Base-by-base conservation (phyloP, 495 filamentous ascomycete species). In the Podospora pseudopauciseta region DNA sequence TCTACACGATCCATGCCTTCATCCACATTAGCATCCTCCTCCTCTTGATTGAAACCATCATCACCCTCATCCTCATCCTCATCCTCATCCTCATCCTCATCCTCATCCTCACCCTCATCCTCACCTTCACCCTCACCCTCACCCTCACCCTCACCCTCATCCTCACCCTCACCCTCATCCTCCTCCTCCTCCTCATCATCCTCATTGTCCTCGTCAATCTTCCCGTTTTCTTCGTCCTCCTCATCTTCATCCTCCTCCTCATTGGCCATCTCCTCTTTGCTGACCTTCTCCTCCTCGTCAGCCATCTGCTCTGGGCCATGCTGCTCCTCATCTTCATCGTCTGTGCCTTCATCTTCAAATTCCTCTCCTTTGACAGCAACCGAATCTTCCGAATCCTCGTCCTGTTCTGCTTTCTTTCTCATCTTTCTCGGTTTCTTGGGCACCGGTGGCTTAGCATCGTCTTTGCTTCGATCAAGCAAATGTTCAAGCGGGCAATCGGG, bases 401-500 rank as follows among this genome's bases (percentile, higher is more conserved):
- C 64, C 5, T 70, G 28, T 28, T 58, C 19, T 6, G 15, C 63
- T 19, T 59, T 9, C 32, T 62, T 34, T 4, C n/a, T 67, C 32
- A 20, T 1, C 65, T 34, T 60, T 60, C 64, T 70, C 32, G 16
- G 7, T n/a, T 27, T 15, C 65, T 68, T 67, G 19, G 63, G 34
- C 34, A 16, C 49, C 15, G 53, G 15, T n/a, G 61, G 18, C 53
- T 28, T 58, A 23, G 65, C 60, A 30, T 68, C 66, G 26, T 71
- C 65, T 55, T 75, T 76, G 66, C 60, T 69, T 13, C 81, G 74
- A 32, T 73, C 65, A 13, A 83, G 74, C 28, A 86, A 74, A n/a
- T 81, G 77, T 64, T 86, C 84, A 15, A 86, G 75, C 4, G 82
- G 83, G 66, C 84, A 85, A 0, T 72, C 71, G 0, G 72, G 65